A percentile compares a stretch with the other conserved stretches of the same genome.
Conservation (phyloP, 495 filamentous ascomycete species). For the Pyrenula massariospora region DNA sequence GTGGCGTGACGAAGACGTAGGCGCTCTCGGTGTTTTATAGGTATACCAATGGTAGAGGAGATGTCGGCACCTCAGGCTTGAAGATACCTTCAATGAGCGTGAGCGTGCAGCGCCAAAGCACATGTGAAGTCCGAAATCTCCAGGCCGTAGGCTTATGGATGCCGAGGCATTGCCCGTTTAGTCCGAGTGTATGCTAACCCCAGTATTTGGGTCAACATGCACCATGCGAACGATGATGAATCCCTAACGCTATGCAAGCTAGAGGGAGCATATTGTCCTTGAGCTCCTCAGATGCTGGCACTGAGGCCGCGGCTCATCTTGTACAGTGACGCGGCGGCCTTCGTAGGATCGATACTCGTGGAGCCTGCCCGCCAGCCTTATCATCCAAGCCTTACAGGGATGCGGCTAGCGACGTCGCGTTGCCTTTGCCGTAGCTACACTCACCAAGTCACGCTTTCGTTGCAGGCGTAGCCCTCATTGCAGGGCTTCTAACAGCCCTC, state of each 20-base stretch:
- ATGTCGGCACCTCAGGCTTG: background rate
- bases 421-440: too few species aligned
- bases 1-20: too few species aligned
- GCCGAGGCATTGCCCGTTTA: background rate
- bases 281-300: background rate
- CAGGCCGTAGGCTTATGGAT: background rate
- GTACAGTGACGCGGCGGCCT: background rate
- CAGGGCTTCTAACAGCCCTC: too few species aligned
- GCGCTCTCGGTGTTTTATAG: too few species aligned
- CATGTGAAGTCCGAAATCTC: slow-evolving; percentile 11
- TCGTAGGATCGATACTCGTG: too few species aligned
- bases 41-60: background rate
- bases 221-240: background rate
- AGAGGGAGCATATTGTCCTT: background rate
- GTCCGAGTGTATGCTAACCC: background rate
- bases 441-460: too few species aligned
- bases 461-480: too few species aligned
- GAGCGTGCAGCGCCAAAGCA: slow-evolving; percentile 6
- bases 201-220: background rate
- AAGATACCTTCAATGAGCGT: background rate
- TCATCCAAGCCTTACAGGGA: too few species aligned
- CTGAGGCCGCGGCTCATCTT: background rate
- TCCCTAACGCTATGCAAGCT: background rate
- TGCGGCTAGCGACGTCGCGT: too few species aligned
- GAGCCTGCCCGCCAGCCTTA: too few species aligned